Evolutionary conservation across 805 yeast genomes (phyloP).

Genomic region (Wickerhamiella domercqiae): DNA sequence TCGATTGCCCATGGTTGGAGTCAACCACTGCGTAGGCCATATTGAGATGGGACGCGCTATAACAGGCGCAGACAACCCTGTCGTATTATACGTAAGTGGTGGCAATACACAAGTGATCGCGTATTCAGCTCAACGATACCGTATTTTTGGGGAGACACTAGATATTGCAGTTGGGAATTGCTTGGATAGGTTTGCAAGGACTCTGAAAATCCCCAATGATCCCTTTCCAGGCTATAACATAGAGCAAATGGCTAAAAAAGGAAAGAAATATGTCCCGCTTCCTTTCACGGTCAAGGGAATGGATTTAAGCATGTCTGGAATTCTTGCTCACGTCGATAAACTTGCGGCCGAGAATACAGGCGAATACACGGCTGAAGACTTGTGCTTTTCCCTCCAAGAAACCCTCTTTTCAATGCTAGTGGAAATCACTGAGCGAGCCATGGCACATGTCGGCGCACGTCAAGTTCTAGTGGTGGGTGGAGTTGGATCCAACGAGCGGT

Average conservation of each 20-base stretch:
- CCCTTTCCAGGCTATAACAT: slow-evolving; percentile 98
- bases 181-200: slow-evolving; percentile 87
- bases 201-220: slow-evolving; percentile 70
- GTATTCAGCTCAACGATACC: slow-evolving; percentile 78
- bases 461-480: slow-evolving; percentile 96
- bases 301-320: slow-evolving; percentile 96
- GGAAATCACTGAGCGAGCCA: slow-evolving; percentile 93
- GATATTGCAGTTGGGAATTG: slow-evolving; percentile 98
- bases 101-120: slow-evolving; percentile 98
- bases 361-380: slow-evolving; percentile 52
- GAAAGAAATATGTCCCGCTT: slow-evolving; percentile 43
- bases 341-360: slow-evolving; percentile 32
- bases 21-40: slow-evolving; percentile 95
- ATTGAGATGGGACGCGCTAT: slow-evolving; percentile 98
- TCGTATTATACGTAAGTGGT: slow-evolving; percentile 91
- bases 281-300: slow-evolving; percentile 98
- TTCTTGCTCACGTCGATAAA: slow-evolving; percentile 68
- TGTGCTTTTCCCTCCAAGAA: slow-evolving; percentile 88
- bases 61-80: slow-evolving; percentile 96
- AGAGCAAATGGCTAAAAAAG: slow-evolving; percentile 73
- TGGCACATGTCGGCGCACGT: slow-evolving; percentile 86
- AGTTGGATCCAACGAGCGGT: slow-evolving; percentile 85
- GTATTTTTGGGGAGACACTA: slow-evolving; percentile 98
- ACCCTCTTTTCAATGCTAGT: slow-evolving; percentile 90
- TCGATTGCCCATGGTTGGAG: slow-evolving; percentile 79